Base-by-base conservation (phyloP, 2,329 filamentous ascomycete species). In the Juglanconis sp. region DNA sequence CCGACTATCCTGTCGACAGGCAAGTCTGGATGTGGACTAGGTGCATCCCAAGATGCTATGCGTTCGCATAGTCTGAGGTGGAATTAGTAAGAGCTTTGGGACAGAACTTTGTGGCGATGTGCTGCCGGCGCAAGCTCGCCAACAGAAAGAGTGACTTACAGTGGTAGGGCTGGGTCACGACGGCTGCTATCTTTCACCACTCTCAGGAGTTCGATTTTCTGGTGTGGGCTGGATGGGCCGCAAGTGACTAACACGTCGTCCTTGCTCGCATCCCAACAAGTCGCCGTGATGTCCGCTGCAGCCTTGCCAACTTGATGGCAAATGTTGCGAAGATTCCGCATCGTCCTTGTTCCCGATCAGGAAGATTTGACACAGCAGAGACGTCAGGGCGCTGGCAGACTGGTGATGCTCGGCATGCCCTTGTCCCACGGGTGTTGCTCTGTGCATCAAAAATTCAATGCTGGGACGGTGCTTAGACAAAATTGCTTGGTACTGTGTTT, bases 21-120 rank as follows among this genome's bases (percentile, higher is more conserved):
- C 65, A 96, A 77, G 68, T 92, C 87, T 62, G 92, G 91, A 62
- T 86, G 85, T 56, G 92, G 90, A 69, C 87, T 92, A 58, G 88
- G 89, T 17, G 91, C 90, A 77, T 96, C 91, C 95, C 95, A 99
- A 44, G 89, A 90, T 60, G 92, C 89, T 68, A 98, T 86, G 51
- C 66, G 65, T 51, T 62, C 64, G 10, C 73, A 68, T 58, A 71
- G 69, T 69, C 74, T 71, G 53, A 13, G 31, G 6, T 31, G 38
- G 52, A 17, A 35, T 56, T 47, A 58, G 35, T 38, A 35, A 42
- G 38, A 34, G 36, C 10, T 35, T 32, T 17, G 30, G 31, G 5
- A n/a, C 48, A 24, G 13, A 17, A 46, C 7, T 32, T 24, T 24
- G 24, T 24, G 24, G 24, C 24, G 24, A 24, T 24, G 24, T 24